Percentiles rank a stretch among this genome's conserved stretches.
These are phyloP conservation scores for Mrakia hoshinonis DNA, from an alignment of 768 basidiomycete species.

Conservation along the genomic window DNA sequence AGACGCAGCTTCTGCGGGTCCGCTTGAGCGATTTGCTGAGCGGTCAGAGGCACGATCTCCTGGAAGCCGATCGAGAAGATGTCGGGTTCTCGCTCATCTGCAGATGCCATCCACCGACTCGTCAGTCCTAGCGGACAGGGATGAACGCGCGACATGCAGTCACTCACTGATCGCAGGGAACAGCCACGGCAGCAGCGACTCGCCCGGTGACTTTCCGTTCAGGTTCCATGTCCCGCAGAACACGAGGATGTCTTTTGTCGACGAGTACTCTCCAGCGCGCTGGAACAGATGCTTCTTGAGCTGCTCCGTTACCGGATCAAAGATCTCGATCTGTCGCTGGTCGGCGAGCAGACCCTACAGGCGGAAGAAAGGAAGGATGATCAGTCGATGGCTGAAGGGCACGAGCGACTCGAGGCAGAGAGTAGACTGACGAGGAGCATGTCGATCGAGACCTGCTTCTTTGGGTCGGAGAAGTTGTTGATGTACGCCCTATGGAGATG, in stretches of 20 bases:
- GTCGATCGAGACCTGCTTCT: constrained; percentile 88
- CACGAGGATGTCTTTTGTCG: constrained; percentile 58
- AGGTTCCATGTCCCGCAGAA: constrained; percentile 94
- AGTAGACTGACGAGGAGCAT: constrained; percentile 67
- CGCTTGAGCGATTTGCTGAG: constrained; percentile 90
- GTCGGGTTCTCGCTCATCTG: constrained; percentile 49
- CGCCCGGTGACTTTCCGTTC: constrained; percentile 75
- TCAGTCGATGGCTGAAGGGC: not conserved
- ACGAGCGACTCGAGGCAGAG: not conserved
- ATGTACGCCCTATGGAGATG: constrained; percentile 68
- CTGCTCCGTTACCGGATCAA: constrained; percentile 85
- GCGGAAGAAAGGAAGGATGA: not conserved
- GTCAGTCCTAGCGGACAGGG: not conserved
- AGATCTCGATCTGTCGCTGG: constrained; percentile 79
- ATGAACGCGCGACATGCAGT: not conserved
- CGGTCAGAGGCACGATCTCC: constrained; percentile 95
- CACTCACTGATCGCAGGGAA: constrained; percentile 52
- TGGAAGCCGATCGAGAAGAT: constrained; percentile 87
- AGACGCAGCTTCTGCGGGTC: constrained; percentile 86
- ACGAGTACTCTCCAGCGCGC: constrained; percentile 73
- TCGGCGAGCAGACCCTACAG: constrained; percentile 80
- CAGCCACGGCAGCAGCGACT: constrained; percentile 79
- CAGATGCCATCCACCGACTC: too few relatives aligned
- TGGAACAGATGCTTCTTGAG: constrained; percentile 62
- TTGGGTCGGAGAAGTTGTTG: constrained; percentile 93